Base-by-base conservation (phyloP, 805 yeast species). In the Wilhelminamyces savonicus region DNA sequence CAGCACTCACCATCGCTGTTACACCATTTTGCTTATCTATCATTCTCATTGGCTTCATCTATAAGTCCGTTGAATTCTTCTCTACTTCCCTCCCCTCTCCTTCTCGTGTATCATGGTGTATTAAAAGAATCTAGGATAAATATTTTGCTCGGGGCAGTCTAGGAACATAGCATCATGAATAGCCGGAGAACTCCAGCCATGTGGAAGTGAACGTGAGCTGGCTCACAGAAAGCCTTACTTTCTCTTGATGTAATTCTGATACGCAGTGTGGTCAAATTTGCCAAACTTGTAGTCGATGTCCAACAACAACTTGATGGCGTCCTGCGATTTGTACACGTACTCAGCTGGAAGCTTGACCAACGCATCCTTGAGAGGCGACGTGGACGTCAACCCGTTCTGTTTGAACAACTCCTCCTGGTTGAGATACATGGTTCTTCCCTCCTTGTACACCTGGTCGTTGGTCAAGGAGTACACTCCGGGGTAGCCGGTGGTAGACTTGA, bases 231-330 rank as follows among this genome's bases (percentile, higher is more conserved):
- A n/a, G n/a, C n/a, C n/a, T n/a, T n/a, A n/a, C n/a, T 37, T 36
- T 24, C 48, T 50, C 34, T 45, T 47, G 35, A 59, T 47, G 36
- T 48, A 64, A 33, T 49, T 59, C 35, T 46, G 39, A 44, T 76
- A 77, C 23, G 74, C 68, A 19, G 56, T 56, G 42, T 59, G 59
- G 47, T 73, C 65, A 54, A 77, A 77, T 43, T 64, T 64, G 20
- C 76, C 69, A 47, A 77, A 76, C 46, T 72, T 75, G 50, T 71
- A 72, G 48, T 76, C 82, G 37, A 77, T 59, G 43, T 77, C 83
- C 42, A 75, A 69, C 43, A 77, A 74, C 36, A 74, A 66, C 49
- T 74, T 75, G 18, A 78, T 68, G 8, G 77, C 66, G 50, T 76
- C 79, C 43, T 73, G 74, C 23, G 78, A 67, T 52, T 74, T 76